Percentiles rank a stretch among this genome's conserved stretches.
phyloP scores from a whole-genome alignment of 2,329 filamentous ascomycete species.

The Colletotrichum destructivum region DNA sequence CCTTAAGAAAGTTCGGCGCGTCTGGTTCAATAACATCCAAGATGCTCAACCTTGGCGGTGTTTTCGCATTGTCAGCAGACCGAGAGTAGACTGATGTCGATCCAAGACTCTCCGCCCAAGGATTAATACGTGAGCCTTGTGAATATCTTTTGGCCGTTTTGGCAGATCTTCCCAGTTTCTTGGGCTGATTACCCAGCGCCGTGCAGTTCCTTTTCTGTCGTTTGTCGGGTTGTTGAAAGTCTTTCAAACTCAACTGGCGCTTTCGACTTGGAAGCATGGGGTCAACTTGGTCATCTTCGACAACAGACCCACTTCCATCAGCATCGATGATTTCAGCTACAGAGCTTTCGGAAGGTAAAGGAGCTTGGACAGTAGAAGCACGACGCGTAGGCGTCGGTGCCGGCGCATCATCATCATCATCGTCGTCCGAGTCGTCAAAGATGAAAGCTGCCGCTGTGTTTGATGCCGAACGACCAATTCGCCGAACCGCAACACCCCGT shows the following conservation, averaged over 20 bases:
- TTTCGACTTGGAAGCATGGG: conserved; percentile 63
- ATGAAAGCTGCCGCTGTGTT: conserved; percentile 42
- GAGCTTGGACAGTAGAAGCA: neutral
- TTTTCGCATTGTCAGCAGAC: conserved; percentile 45
- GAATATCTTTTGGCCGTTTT: neutral
- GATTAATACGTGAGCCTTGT: conserved; percentile 16
- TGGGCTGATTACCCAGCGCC: conserved; percentile 39
- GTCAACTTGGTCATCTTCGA: conserved; percentile 69
- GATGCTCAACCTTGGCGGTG: conserved; percentile 68
- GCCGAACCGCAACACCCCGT: conserved; percentile 66
- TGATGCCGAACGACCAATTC: conserved; percentile 49
- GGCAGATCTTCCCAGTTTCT: conserved; percentile 46
- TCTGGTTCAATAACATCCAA: conserved; percentile 69
- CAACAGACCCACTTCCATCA: conserved; percentile 56
- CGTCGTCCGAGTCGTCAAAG: conserved; percentile 65
- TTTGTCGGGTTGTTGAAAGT: conserved; percentile 46
- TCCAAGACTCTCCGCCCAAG: conserved; percentile 13
- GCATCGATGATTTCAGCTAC: conserved; percentile 44
- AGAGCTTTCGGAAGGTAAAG: neutral
- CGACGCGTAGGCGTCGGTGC: neutral
- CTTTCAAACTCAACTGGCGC: conserved; percentile 52
- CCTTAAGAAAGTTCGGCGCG: conserved; percentile 71
- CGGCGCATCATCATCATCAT: conserved; percentile 55
- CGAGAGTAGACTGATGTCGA: conserved; percentile 14
- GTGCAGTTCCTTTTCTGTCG: conserved; percentile 45